Percentiles rank a stretch among this genome's conserved stretches.
Conservation (phyloP, 2,329 filamentous ascomycete species). For the Aspergillus arachidicola region DNA sequence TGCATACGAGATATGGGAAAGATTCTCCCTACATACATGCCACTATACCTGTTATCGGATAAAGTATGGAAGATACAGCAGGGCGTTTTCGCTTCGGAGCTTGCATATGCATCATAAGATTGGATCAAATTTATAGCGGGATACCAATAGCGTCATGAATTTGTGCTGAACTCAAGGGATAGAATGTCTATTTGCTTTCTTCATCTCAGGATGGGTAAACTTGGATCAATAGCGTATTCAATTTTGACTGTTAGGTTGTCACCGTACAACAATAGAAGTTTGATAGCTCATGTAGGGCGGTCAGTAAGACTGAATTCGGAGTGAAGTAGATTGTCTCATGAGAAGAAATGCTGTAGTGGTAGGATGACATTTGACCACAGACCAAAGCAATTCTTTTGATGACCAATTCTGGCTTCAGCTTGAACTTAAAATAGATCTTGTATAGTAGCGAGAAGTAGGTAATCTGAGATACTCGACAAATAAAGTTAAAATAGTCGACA, state of each 20-base stretch:
- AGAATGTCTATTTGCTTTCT: background rate
- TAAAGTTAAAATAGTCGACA: background rate
- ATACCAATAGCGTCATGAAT: background rate
- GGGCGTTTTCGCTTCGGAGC: background rate
- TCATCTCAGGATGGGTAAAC: too few relatives aligned
- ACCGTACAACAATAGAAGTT: background rate
- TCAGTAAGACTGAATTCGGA: background rate
- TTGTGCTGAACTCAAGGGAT: background rate
- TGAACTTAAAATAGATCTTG: background rate
- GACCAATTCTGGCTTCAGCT: background rate
- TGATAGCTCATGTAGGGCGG: background rate
- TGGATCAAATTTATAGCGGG: background rate
- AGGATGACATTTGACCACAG: background rate
- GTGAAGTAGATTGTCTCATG: background rate
- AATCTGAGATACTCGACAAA: background rate
- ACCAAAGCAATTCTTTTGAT: background rate
- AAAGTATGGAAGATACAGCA: background rate
- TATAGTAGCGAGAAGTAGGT: background rate
- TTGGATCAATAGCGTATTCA: background rate
- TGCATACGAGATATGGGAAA: background rate
- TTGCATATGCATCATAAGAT: background rate
- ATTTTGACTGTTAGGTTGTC: background rate
- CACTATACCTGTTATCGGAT: background rate
- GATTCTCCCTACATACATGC: background rate
- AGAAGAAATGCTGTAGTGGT: background rate